Conservation (phyloP, 192 early-diverging fungal species). For the Cetraspora pellucida region DNA sequence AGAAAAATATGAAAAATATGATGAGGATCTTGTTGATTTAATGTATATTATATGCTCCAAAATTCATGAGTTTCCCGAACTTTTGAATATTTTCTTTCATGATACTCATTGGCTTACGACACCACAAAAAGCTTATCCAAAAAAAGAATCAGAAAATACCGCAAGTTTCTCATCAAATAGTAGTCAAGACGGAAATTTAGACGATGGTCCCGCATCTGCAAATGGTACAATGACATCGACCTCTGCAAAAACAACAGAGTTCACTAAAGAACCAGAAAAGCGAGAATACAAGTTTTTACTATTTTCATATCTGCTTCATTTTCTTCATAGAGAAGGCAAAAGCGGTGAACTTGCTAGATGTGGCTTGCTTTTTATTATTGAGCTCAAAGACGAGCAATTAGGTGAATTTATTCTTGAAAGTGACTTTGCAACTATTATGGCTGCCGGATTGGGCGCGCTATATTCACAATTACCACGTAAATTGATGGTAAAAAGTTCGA, state of each 20-base stretch:
- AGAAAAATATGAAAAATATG: constrained; percentile 45
- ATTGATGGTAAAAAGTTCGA: constrained; percentile 58
- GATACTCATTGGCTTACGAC: constrained; percentile 64
- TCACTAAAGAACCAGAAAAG: constrained; percentile 45
- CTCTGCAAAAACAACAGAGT: constrained; percentile 50
- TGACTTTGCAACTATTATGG: constrained; percentile 81
- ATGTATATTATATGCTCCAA: constrained; percentile 81
- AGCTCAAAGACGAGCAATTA: constrained; percentile 75
- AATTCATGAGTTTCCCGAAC: constrained; percentile 73
- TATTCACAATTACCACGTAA: constrained; percentile 88
- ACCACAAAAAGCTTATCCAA: constrained; percentile 48
- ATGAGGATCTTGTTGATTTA: constrained; percentile 68
- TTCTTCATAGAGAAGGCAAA: constrained; percentile 87
- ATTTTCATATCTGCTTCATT: constrained; percentile 86
- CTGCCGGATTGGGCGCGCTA: constrained; percentile 83
- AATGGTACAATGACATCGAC: constrained; percentile 33
- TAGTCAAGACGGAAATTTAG: constrained; percentile 30
- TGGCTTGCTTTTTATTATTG: constrained; percentile 82
- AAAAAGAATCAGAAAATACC: constrained; percentile 14
- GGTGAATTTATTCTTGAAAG: constrained; percentile 79
- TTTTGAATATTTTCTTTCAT: constrained; percentile 79
- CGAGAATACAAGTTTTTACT: constrained; percentile 80
- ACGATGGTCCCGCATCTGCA: constrained; percentile 21
- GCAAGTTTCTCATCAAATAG: constrained; percentile 20
- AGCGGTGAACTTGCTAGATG: constrained; percentile 85